Base-by-base conservation (phyloP, 2,329 filamentous ascomycete genomes). In the Epichloe bromicola region DNA sequence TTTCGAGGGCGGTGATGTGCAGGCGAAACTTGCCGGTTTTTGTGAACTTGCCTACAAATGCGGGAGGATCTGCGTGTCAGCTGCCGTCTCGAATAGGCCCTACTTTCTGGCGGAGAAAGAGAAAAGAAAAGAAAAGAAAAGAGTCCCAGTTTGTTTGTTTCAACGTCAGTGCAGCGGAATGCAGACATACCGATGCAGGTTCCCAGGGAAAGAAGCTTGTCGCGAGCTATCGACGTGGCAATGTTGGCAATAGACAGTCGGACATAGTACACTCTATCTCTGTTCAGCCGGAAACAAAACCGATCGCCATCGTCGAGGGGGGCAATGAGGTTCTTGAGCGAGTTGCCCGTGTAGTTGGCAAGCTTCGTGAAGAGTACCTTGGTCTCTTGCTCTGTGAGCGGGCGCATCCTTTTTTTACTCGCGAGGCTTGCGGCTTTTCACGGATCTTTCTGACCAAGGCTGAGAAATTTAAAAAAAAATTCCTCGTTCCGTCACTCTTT, bases 1-100 rank as follows among this genome's bases (percentile, higher is more conserved):
- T 80, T 56, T 89, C 85, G 53, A 98, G 75, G 17, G 78, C 86
- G 1, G 91, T 97, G 64, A 97, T 87, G 72, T 96, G 90, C 51
- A 98, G 75, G 49, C 91, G 76, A 73, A 98, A 97, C 69, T 97
- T 96, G 56, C 89, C 88, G 4, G 89, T 87, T 75, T 96, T 97
- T 55, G 90, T 96, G 73, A 96, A 94, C 67, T 96, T 95, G 62
- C 89, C 89, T 80, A 23, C 8, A n/a, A 12, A 37, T 7, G 15
- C 15, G 37, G 14, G 47, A 12, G 17, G 11, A 37, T 15, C 17
- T 19, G 17, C 17, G 33, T 7, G 36, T 38, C 36, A 38, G 36
- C 36, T 14, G 36, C 15, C 14, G 36, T 38, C 15, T 38, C 15
- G 10, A 30, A 11, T 30, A 11, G 43, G 26, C 10, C 46, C 60